phyloP scores from a whole-genome alignment of 2,329 filamentous ascomycete genomes.

The Colletotrichum orchidophilum region DNA sequence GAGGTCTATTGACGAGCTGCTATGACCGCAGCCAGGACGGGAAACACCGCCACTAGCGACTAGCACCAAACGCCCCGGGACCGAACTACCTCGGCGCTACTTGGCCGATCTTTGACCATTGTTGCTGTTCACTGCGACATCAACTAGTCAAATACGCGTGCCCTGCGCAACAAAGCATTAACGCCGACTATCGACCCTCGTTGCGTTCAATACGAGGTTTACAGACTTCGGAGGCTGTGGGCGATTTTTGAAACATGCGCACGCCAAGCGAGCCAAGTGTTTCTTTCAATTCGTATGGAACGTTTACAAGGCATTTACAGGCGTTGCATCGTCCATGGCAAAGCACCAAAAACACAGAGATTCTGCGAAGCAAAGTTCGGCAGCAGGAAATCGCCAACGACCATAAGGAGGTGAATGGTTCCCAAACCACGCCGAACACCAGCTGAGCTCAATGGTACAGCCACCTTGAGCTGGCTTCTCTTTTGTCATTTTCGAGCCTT shows the following conservation, averaged over 20 bases:
- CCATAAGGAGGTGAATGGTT: not conserved
- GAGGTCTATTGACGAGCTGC: conserved; percentile 79
- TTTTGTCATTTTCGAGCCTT: conserved; percentile 32
- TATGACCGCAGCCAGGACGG: conserved; percentile 55
- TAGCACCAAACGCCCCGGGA: conserved; percentile 13
- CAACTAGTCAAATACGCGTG: not conserved
- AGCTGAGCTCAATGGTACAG: not conserved
- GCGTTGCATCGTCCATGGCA: not conserved
- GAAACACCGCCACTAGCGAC: conserved; percentile 22
- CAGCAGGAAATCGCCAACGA: not conserved
- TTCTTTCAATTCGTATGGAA: not conserved
- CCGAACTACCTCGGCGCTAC: conserved; percentile 12
- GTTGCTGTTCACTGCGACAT: conserved; percentile 13
- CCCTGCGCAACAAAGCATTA: not conserved
- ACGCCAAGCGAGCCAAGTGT: not conserved
- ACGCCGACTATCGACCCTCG: not conserved
- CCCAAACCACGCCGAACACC: not conserved
- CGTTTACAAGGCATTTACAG: conserved; percentile 10
- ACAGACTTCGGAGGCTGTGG: not conserved
- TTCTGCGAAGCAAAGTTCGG: too few relatives aligned
- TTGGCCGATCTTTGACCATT: conserved; percentile 18
- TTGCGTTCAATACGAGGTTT: not conserved
- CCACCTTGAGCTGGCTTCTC: conserved; percentile 27
- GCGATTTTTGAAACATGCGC: not conserved
- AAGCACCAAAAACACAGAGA: not conserved